Percentiles rank a stretch among this genome's conserved stretches.
phyloP scores from a whole-genome alignment of 2,329 filamentous ascomycete species.

The Penicillium sp. region DNA sequence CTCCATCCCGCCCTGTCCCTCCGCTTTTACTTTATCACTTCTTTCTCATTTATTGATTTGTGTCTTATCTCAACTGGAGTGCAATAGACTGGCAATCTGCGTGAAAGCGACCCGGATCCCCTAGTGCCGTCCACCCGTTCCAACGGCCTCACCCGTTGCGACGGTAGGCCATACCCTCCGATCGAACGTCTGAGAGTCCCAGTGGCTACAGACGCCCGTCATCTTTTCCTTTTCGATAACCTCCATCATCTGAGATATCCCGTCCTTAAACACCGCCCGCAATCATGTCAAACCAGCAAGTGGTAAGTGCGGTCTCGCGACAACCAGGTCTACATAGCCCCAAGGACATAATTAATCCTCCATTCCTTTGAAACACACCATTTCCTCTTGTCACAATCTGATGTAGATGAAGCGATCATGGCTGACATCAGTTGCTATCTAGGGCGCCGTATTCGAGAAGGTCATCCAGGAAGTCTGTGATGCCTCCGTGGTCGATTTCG shows the following conservation, averaged over 20 bases:
- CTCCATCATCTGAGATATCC: constrained; percentile 18
- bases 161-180: constrained; percentile 12
- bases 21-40: constrained; percentile 2
- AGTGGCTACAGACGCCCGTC: neutral
- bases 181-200: neutral
- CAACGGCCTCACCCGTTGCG: constrained; percentile 22
- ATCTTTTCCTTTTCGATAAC: constrained; percentile 21
- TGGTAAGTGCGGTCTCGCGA: constrained; percentile 41
- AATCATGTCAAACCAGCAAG: constrained; percentile 46
- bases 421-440: constrained; percentile 28
- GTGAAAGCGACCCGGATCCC: neutral
- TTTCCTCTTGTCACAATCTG: neutral
- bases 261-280: constrained; percentile 3
- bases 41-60: neutral
- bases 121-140: constrained; percentile 13
- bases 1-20: constrained; percentile 5
- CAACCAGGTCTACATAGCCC: constrained; percentile 21
- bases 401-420: constrained; percentile 6
- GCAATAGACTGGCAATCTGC: constrained; percentile 1
- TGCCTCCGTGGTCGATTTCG: constrained; percentile 87
- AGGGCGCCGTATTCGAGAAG: constrained; percentile 78
- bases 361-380: neutral
- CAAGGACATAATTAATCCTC: constrained; percentile 12
- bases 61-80: neutral
- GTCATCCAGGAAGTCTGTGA: constrained; percentile 92